These are phyloP conservation scores for Entomortierella lignicola DNA, from an alignment of 192 early-diverging fungal species.

Conservation along the genomic window DNA sequence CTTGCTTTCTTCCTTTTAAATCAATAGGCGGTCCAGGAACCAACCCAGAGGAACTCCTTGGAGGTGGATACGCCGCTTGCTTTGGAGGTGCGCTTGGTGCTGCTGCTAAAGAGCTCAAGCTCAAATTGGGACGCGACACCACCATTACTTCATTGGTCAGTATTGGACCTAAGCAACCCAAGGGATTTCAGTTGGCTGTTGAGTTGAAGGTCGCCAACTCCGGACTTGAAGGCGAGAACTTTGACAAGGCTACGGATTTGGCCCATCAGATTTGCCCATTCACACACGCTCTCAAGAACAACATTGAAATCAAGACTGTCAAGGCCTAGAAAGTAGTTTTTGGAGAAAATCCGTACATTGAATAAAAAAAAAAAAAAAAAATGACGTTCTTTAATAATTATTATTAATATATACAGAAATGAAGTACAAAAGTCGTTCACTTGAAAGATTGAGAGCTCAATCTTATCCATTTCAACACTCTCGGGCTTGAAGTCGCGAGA, in stretches of 20 bases:
- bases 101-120: slow-evolving; percentile 57
- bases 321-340: slow-evolving; percentile 38
- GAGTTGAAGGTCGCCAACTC: slow-evolving; percentile 61
- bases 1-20: neutral
- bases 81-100: slow-evolving; percentile 69
- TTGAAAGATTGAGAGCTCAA: too few species aligned
- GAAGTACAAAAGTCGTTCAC: neutral
- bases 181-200: slow-evolving; percentile 62
- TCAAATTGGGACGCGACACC: slow-evolving; percentile 57
- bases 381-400: too few species aligned
- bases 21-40: slow-evolving; percentile 60
- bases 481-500: too few species aligned
- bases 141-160: slow-evolving; percentile 60
- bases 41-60: slow-evolving; percentile 70
- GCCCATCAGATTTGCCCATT: slow-evolving; percentile 69
- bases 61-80: slow-evolving; percentile 67
- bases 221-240: slow-evolving; percentile 56
- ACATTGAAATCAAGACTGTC: slow-evolving; percentile 64
- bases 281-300: slow-evolving; percentile 63
- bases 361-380: too few species aligned
- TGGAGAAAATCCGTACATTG: too few species aligned
- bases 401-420: neutral
- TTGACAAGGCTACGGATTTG: slow-evolving; percentile 58
- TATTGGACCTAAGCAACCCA: slow-evolving; percentile 65
- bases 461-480: too few species aligned